Base-by-base conservation (phyloP, 768 basidiomycete genomes). In the Leccinum uliginosum region DNA sequence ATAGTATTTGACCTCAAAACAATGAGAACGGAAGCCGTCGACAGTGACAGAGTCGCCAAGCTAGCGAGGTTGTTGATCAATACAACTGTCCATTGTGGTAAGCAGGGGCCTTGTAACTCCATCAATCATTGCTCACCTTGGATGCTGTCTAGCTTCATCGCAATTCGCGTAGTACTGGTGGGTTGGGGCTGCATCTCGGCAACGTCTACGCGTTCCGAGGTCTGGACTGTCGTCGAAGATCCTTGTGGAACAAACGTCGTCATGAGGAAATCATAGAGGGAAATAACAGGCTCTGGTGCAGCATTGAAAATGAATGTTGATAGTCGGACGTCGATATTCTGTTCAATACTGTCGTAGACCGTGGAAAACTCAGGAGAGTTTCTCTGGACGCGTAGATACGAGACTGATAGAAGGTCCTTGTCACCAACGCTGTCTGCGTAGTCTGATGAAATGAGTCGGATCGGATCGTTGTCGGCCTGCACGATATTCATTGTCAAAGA, bases 191-290 rank as follows among this genome's bases (percentile, higher is more conserved):
- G 54, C 45, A 7, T 38, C n/a, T 17, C 51, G 1, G 45, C 38
- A 11, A 51, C 40, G 34, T 32, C 59, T 1, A 17, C 30, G 30
- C 60, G 43, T 50, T 65, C 67, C 17, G 30, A 48, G 50, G 38
- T 49, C 44, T 60, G 58, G 6, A 52, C 43, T 23, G 55, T 55
- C 19, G 43, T 47, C 12, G 62, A 53, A 38, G 58, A 54, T 12
- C 61, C 53, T 38, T 48, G 67, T 9, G 88, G 83, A 10, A 93
- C 90, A 71, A 99, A 99, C 0, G 97, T 98, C 3, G 90, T 88
- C 88, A 99, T 95, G 71, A 99, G 83, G 75, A 96, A 98, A 74
- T 98, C 94, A 72, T 98, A 98, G 21, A 98, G 73, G 2, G 88
- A 80, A 35, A 99, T 75, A 44, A 98, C 86, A 12, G 96, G 94